Evolutionary conservation across 805 yeast species (phyloP), one percentile per base, ranked within the genome.

Genomic region (Novakomyces olei): DNA sequence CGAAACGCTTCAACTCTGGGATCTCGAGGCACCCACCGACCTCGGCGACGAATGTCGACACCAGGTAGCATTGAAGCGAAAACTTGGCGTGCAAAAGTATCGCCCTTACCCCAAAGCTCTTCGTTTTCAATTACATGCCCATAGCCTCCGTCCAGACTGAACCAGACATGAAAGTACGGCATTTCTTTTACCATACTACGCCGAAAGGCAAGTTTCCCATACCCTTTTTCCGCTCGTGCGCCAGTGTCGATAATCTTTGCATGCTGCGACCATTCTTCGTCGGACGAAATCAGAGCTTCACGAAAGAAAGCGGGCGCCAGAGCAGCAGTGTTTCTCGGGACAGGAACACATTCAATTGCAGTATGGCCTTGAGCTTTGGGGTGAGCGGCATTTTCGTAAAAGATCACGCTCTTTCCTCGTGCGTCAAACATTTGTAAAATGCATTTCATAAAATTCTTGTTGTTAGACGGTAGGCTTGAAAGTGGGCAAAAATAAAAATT

Each of bases 101-200:
- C 69, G 7, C 57, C 61, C 29, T 42, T 44, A 0, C 69, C 69
- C 69, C 69, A 65, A 2, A 32, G 19, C 1, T 39, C 27, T 0
- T 39, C 36, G 35, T 58, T 51, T 37, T 65, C 69, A 5, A 64
- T 52, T 5, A 65, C 60, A 42, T 63, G 69, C 1, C 66, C 70
- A 26, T 60, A 32, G 0, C 70, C 69, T 15, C 67, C 68, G 30
- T 58, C 53, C 4, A 57, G 29, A 14, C 48, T 47, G 32, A 60
- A 45, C 70, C 70, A 65, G 5, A 59, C 63, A 40, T 64, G 69
- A 42, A 60, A 63, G 39, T 53, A 65, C 1, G n/a, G 50, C 53
- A 26, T 10, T 39, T 38, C 26, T 37, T 29, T 36, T 29, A 4
- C 50, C 51, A 19, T 39, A 23, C 8, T 38, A 34, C 15, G 18